A percentile compares a stretch with the other conserved stretches of the same genome.
Evolutionary conservation across 2,329 filamentous ascomycete species (phyloP).

Genomic region (Mycogone perniciosa): DNA sequence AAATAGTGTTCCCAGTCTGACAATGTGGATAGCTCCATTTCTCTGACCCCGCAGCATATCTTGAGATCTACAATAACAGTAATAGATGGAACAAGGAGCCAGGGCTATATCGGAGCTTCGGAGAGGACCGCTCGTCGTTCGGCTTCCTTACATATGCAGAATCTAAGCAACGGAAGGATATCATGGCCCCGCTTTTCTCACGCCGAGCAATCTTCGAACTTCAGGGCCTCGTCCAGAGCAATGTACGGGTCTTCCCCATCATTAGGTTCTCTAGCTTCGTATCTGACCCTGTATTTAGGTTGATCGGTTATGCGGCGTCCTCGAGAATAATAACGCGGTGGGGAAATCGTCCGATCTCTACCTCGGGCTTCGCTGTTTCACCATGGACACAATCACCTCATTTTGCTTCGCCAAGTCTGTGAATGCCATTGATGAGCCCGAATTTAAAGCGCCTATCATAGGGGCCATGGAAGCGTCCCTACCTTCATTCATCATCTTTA

Average conservation of each 20-base stretch:
- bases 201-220: not conserved
- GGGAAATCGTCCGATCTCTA: not conserved
- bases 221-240: not conserved
- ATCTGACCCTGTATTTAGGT: not conserved
- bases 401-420: conserved; percentile 1
- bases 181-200: not conserved
- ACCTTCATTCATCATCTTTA: not conserved
- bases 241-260: not conserved
- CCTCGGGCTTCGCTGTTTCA: not conserved
- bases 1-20: not conserved
- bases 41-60: not conserved
- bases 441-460: not conserved
- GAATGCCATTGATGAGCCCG: not conserved
- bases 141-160: not conserved
- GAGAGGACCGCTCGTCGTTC: not conserved
- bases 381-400: not conserved
- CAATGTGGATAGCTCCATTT: not conserved
- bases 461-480: not conserved
- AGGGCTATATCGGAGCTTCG: not conserved
- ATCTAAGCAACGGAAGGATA: not conserved
- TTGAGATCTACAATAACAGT: not conserved
- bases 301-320: not conserved
- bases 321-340: not conserved
- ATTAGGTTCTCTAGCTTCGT: not conserved
- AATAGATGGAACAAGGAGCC: not conserved